A percentile compares a stretch with the other conserved stretches of the same genome.
phyloP scores from a whole-genome alignment of 2,329 filamentous ascomycete species.

The Apiospora saccharicola region DNA sequence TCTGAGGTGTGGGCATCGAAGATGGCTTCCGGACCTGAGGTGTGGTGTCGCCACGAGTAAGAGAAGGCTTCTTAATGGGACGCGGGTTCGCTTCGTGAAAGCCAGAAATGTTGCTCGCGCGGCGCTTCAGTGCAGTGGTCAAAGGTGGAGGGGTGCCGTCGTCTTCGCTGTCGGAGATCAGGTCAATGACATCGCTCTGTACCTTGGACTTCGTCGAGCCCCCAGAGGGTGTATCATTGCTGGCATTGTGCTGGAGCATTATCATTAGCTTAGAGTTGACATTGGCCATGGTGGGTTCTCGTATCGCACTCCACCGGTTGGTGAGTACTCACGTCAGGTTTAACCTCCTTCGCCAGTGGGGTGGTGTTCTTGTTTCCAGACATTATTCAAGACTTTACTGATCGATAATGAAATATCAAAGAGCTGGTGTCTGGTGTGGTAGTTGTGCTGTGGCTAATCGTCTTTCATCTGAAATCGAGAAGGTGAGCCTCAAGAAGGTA shows the following conservation, averaged over 20 bases:
- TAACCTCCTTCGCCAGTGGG: not conserved
- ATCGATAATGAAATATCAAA: not conserved
- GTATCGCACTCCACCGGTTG: not conserved
- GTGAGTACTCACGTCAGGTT: not conserved
- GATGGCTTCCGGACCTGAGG: too few relatives aligned
- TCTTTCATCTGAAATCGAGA: not conserved
- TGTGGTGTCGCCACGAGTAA: not conserved
- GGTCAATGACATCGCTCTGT: not conserved
- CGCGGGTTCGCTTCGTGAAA: not conserved
- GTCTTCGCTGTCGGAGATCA: conserved; percentile 9
- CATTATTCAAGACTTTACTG: not conserved
- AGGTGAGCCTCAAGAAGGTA: not conserved
- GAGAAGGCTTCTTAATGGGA: not conserved
- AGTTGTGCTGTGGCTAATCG: not conserved
- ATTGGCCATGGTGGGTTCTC: not conserved
- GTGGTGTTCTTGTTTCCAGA: not conserved
- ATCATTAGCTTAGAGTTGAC: not conserved
- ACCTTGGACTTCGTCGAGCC: not conserved
- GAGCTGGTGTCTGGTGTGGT: not conserved
- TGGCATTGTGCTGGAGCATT: not conserved
- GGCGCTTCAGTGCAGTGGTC: not conserved
- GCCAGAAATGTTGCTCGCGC: not conserved
- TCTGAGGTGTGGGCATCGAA: not conserved
- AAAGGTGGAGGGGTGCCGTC: not conserved
- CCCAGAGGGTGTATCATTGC: not conserved